Percentiles rank a stretch among this genome's conserved stretches.
Evolutionary conservation across 2,329 filamentous ascomycete species (phyloP).

Genomic region (Alternaria consortialis): DNA sequence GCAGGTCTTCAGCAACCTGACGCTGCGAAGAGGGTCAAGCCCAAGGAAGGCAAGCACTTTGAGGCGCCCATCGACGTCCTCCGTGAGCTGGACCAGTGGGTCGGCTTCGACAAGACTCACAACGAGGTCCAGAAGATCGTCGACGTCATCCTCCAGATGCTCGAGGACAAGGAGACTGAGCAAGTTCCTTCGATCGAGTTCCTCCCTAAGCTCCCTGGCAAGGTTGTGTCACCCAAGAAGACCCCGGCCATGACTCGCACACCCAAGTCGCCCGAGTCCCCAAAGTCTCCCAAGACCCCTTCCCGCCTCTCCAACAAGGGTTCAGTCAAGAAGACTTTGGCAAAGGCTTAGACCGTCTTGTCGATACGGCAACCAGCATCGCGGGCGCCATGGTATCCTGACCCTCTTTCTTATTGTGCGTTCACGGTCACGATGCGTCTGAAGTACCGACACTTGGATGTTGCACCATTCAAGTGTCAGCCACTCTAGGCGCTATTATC

Average conservation of each 20-base stretch:
- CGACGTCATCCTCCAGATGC: conserved; percentile 40
- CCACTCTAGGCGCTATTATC: background rate
- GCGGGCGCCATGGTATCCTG: background rate
- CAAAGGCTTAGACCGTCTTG: conserved; percentile 15
- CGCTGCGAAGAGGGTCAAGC: conserved; percentile 22
- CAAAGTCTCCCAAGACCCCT: conserved; percentile 18
- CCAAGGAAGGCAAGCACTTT: conserved; percentile 34
- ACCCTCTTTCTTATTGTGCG: background rate
- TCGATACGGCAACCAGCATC: background rate
- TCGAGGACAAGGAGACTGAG: conserved; percentile 33
- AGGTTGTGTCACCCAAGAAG: conserved; percentile 21
- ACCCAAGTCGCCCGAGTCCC: conserved; percentile 17
- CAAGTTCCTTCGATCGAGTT: conserved; percentile 46
- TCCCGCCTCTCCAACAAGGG: conserved; percentile 34
- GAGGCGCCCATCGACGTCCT: conserved; percentile 48
- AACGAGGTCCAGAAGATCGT: conserved; percentile 32
- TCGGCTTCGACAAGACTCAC: conserved; percentile 34
- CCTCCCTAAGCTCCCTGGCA: conserved; percentile 38
- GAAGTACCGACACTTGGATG: background rate
- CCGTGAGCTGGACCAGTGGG: conserved; percentile 35
- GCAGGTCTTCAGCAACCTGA: conserved; percentile 17
- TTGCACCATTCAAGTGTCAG: background rate
- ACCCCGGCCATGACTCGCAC: conserved; percentile 12
- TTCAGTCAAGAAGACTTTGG: conserved; percentile 34
- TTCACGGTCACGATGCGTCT: background rate